phyloP scores from a whole-genome alignment of 1,139 yeast species.

The Magnusiomyces sp. region DNA sequence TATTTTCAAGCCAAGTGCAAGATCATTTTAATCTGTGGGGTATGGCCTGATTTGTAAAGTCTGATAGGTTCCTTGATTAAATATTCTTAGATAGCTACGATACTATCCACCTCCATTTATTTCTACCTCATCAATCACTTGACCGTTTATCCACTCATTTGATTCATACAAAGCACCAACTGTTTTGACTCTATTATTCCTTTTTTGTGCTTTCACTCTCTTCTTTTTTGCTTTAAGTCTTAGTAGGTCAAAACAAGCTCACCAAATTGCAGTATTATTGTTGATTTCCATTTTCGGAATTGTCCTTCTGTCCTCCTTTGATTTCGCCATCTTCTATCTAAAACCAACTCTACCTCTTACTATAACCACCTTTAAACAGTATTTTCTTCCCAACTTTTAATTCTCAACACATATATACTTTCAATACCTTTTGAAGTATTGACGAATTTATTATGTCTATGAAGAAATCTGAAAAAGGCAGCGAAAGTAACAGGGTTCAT shows the following conservation, averaged over 20 bases:
- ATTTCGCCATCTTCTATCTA: neutral
- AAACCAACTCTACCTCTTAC: neutral
- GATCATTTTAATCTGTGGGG: too few species aligned
- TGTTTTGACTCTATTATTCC: neutral
- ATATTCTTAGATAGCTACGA: too few species aligned
- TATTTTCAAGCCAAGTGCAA: too few species aligned
- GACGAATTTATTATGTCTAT: conserved; percentile 1
- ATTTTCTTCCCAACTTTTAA: neutral
- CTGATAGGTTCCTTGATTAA: too few species aligned
- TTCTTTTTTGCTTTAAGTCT: neutral
- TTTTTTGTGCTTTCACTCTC: neutral
- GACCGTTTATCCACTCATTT: too few species aligned
- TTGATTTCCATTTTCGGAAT: neutral
- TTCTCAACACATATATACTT: neutral
- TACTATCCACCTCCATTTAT: too few species aligned
- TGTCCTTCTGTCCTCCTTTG: neutral
- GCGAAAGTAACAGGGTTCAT: too few species aligned
- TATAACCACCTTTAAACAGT: neutral
- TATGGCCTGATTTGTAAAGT: too few species aligned
- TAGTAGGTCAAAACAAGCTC: neutral
- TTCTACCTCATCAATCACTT: too few species aligned
- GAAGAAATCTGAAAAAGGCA: too few species aligned
- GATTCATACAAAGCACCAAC: too few species aligned
- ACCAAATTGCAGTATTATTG: neutral
- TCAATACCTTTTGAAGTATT: neutral